Evolutionary conservation across 805 yeast species (phyloP), one percentile per base, ranked within the genome.

Genomic region (Myxozyma neotropica): DNA sequence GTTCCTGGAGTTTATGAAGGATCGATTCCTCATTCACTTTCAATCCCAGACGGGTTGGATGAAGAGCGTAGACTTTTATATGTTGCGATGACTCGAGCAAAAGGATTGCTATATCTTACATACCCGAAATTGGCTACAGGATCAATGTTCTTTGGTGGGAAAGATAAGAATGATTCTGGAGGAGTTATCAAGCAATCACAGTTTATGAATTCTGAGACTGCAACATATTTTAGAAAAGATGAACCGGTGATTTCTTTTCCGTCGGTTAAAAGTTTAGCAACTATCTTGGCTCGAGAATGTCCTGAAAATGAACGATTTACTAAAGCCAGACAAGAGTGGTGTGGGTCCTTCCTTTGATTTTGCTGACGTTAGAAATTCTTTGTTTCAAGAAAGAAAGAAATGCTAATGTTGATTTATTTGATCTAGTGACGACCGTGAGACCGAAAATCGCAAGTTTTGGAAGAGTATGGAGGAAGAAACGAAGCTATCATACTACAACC

Each of bases 31-130:
- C 82, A 1, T 80, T 73, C 64, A 29, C 26, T n/a, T 68, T 70
- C 35, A 64, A 62, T 57, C 4, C 68, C 64, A 3, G 72, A 68
- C 12, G 65, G 74, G 10, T 42, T 83, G 1, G 81, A 87, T 64
- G 98, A 93, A 73, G 97, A 91, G 68, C 74, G 96, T 55, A 72
- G 98, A 51, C 82, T 93, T 66, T 80, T 91, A 59, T 94, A 89
- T 71, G 99, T 94, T 12, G 96, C 96, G 0, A 77, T 86, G 46
- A 93, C 97, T 0, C 78, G 99, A 64, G 95, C 97, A 0, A 86
- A 87, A 70, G 72, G 72, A 5, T 29, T 53, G n/a, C 46, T 58
- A 4, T 59, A 59, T 23, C 43, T 59, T 7, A 33, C 63, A 15
- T 46, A 39, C 27, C 63, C 57, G 4, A 29, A 31, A 33, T 13